Evolutionary conservation across 176 grass and related monocot genomes (phyloP).

Genomic region (Pontederia paniculata): DNA sequence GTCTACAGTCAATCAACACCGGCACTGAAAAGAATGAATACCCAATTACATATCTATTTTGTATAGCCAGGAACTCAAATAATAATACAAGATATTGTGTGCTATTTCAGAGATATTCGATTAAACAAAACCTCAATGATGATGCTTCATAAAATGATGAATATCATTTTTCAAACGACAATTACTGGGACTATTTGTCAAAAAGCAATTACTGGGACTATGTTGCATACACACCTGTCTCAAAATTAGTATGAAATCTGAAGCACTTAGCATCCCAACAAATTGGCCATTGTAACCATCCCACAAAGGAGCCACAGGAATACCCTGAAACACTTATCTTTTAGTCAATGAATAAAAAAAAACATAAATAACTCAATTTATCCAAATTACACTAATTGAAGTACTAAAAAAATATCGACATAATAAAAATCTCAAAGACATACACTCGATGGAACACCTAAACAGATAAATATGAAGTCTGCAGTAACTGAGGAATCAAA

Average conservation of each 20-base stretch:
- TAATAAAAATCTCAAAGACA: neutral
- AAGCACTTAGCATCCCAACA: constrained; percentile 77
- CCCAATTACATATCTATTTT: too few species aligned
- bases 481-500: too few species aligned
- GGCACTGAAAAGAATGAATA: neutral
- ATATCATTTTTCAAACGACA: neutral
- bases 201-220: neutral
- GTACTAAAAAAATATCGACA: neutral
- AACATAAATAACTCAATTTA: neutral
- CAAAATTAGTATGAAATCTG: constrained; percentile 97
- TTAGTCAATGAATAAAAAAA: constrained; percentile 5
- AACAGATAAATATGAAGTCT: too few species aligned
- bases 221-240: constrained; percentile 41
- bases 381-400: neutral
- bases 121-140: neutral
- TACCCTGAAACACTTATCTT: constrained; percentile 37
- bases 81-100: neutral
- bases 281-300: constrained; percentile 71
- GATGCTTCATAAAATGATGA: too few species aligned
- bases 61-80: neutral
- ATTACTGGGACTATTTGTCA: neutral
- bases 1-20: neutral
- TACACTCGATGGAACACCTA: too few species aligned
- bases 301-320: constrained; percentile 97
- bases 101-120: neutral